Evolutionary conservation across 129 eudicot genomes (phyloP).

Genomic region (Flaveria sonorensis): DNA sequence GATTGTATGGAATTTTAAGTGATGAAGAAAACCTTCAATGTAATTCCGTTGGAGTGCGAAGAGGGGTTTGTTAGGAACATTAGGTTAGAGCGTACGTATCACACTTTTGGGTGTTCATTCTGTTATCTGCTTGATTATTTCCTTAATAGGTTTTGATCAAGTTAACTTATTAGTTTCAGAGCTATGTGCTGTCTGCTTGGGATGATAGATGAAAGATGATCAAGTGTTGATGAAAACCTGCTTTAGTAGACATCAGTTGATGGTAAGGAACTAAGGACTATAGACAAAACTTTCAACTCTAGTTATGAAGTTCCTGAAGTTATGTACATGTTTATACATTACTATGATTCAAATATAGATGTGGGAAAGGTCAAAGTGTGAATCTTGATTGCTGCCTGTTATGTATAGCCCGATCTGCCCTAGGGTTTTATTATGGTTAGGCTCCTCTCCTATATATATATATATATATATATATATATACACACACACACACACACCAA

Average conservation of each 20-base stretch:
- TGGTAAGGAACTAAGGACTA: not conserved
- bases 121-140: not conserved
- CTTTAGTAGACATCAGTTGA: not conserved
- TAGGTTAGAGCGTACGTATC: not conserved
- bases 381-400: not conserved
- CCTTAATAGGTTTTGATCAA: not conserved
- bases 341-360: not conserved
- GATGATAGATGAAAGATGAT: not conserved
- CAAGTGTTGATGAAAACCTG: not conserved
- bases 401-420: no score
- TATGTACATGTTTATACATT: not conserved
- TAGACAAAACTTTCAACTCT: not conserved
- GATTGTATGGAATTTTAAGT: not conserved
- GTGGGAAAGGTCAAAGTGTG: not conserved
- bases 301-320: not conserved
- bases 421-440: no score
- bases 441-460: no score
- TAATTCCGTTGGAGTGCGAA: not conserved
- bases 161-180: not conserved
- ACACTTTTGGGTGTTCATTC: not conserved
- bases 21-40: not conserved
- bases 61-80: not conserved
- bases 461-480: no score
- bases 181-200: not conserved
- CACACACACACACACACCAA: no score